A percentile compares a stretch with the other conserved stretches of the same genome.
phyloP scores from a whole-genome alignment of 2,329 filamentous ascomycete species.

The Verticillium tricorpus region DNA sequence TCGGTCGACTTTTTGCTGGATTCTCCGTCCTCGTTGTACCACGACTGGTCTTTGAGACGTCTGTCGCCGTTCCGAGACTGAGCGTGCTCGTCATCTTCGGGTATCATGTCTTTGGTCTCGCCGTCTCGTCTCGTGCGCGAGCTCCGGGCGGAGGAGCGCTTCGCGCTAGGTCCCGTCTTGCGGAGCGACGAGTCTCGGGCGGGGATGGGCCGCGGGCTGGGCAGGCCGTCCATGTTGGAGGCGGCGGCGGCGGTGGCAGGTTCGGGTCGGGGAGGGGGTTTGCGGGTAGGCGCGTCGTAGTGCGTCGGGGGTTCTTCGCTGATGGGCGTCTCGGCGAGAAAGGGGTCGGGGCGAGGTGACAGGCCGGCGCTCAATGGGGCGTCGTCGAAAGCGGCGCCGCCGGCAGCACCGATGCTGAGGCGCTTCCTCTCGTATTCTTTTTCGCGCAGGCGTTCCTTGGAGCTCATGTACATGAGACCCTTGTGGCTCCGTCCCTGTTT shows the following conservation, averaged over 20 bases:
- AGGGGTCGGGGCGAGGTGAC: slow-evolving; percentile 38
- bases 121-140: slow-evolving; percentile 46
- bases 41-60: slow-evolving; percentile 14
- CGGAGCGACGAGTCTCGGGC: slow-evolving; percentile 63
- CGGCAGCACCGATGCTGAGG: slow-evolving; percentile 32
- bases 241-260: background rate
- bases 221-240: slow-evolving; percentile 17
- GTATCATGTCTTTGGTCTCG: slow-evolving; percentile 37
- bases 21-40: background rate
- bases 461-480: slow-evolving; percentile 69
- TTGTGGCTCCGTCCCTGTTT: slow-evolving; percentile 49
- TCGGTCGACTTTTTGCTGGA: slow-evolving; percentile 21
- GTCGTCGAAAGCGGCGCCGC: slow-evolving; percentile 32
- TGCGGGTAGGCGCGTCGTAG: slow-evolving; percentile 19
- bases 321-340: slow-evolving; percentile 49
- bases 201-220: slow-evolving; percentile 54
- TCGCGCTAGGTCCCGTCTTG: slow-evolving; percentile 45
- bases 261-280: background rate
- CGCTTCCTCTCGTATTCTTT: slow-evolving; percentile 60
- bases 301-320: slow-evolving; percentile 45
- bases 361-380: slow-evolving; percentile 3
- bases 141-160: slow-evolving; percentile 46
- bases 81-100: slow-evolving; percentile 33
- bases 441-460: slow-evolving; percentile 61
- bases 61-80: background rate